Conservation (phyloP, 2,329 filamentous ascomycete genomes). For the Trichoderma citrinoviride region DNA sequence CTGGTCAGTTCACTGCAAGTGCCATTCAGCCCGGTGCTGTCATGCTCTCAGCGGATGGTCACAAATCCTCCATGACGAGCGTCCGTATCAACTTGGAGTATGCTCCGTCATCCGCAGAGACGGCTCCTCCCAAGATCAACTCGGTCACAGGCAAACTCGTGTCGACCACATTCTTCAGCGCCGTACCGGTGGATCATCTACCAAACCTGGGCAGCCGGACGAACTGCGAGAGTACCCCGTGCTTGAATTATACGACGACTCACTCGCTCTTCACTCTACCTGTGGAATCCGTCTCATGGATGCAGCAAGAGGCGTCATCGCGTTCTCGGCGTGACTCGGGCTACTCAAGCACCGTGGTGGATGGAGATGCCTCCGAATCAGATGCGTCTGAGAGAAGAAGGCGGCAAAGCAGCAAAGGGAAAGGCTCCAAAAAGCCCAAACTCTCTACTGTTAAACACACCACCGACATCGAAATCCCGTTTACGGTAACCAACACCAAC, state of each 20-base stretch:
- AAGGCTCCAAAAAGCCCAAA: slow-evolving; percentile 29
- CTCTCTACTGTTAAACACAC: slow-evolving; percentile 38
- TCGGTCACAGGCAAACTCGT: slow-evolving; percentile 50
- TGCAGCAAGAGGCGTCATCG: slow-evolving; percentile 32
- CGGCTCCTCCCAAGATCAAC: slow-evolving; percentile 48
- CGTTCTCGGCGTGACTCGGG: slow-evolving; percentile 52
- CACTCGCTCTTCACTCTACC: slow-evolving; percentile 40
- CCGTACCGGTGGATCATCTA: slow-evolving; percentile 44
- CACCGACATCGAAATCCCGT: slow-evolving; percentile 46
- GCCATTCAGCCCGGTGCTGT: slow-evolving; percentile 48
- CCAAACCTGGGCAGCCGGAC: slow-evolving; percentile 51
- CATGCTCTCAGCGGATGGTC: slow-evolving; percentile 51
- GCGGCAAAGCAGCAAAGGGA: slow-evolving; percentile 24
- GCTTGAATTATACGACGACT: slow-evolving; percentile 48
- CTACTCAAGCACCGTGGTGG: slow-evolving; percentile 46
- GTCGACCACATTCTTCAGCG: slow-evolving; percentile 53
- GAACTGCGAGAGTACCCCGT: slow-evolving; percentile 40
- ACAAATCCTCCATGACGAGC: slow-evolving; percentile 41
- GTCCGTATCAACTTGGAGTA: slow-evolving; percentile 49
- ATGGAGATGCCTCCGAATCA: slow-evolving; percentile 38
- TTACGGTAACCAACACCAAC: slow-evolving; percentile 46
- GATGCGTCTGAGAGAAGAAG: slow-evolving; percentile 29
- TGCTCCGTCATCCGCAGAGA: slow-evolving; percentile 43
- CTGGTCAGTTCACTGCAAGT: slow-evolving; percentile 48
- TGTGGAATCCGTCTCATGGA: slow-evolving; percentile 43